Evolutionary conservation across 148 eudicot genomes (phyloP).

Genomic region (Polygonum aviculare): DNA sequence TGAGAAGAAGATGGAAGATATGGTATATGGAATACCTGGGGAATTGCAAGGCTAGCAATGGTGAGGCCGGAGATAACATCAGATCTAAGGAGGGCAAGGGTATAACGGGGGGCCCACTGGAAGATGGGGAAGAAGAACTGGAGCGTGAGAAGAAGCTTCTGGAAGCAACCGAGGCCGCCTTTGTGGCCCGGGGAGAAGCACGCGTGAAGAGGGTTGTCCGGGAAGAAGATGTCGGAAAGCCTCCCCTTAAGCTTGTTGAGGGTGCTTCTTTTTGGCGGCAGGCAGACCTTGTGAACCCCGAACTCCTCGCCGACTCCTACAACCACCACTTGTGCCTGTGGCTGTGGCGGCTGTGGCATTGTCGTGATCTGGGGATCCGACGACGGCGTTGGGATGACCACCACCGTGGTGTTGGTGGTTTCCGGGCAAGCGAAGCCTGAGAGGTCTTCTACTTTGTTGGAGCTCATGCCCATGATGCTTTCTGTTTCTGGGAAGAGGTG

Average conservation of each 20-base stretch:
- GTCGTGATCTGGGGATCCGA: not conserved
- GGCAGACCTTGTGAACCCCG: constrained; percentile 49
- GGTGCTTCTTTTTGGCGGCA: constrained; percentile 61
- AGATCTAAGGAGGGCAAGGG: constrained; percentile 32
- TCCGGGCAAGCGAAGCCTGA: constrained; percentile 22
- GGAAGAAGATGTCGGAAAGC: constrained; percentile 71
- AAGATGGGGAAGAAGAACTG: constrained; percentile 79
- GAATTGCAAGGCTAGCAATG: constrained; percentile 68
- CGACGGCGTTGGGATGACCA: constrained; percentile 11
- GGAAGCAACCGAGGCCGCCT: constrained; percentile 14
- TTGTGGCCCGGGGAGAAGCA: constrained; percentile 12
- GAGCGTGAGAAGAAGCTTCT: constrained; percentile 45
- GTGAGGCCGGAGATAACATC: constrained; percentile 62
- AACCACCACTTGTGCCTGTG: too few relatives aligned
- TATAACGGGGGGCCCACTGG: constrained; percentile 59
- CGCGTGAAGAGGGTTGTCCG: constrained; percentile 71
- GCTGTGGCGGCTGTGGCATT: constrained; percentile 8
- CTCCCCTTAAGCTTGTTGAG: constrained; percentile 44
- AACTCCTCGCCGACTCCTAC: not conserved
- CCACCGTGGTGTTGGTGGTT: constrained; percentile 8
- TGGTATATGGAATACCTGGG: constrained; percentile 29
- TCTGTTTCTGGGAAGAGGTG: not conserved
- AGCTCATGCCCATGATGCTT: constrained; percentile 37
- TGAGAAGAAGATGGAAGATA: too few relatives aligned
- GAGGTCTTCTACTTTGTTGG: constrained; percentile 62